Evolutionary conservation across 2,329 filamentous ascomycete species (phyloP), one percentile per base, ranked within the genome.

Genomic region (Colletotrichum trifolii): DNA sequence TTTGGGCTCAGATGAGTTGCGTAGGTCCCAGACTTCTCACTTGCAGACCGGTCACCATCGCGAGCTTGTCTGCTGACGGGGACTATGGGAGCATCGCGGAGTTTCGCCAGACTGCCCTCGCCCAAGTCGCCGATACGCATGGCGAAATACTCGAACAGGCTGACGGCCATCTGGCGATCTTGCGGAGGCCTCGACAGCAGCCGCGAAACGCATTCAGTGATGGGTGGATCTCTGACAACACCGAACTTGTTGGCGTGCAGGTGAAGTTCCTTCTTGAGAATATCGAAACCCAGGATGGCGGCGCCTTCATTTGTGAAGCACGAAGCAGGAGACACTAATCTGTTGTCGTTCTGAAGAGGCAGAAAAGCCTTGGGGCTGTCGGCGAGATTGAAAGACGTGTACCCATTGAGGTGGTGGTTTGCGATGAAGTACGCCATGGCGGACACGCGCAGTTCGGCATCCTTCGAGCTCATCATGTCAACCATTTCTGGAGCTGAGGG

Each of bases 261-360:
- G 66, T 92, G 89, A n/a, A 98, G 83, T 68, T 96, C 92, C 52
- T 81, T 85, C 66, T 87, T 85, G 39, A 99, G 79, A 15, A 97
- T 90, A 34, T 89, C 83, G 72, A 97, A 98, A 0, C 92, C 93
- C 56, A 99, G 83, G 5, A 96, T 82, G 1, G 90, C 84, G 25
- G 92, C 92, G 46, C 86, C 86, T 43, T 90, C 87, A 70, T 98
- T 95, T 1, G 89, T 93, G 73, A 93, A 99, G 73, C 94, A 97
- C 64, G 89, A 86, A 2, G 85, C 87, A 0, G 95, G 94, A 1
- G 85, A 79, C 1, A 93, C 91, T 35, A 97, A 81, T 42, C 82
- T 81, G 60, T 87, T 84, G 4, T 83, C 80, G n/a, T 86, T 85
- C 69, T 94, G 85, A 1, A 96, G 79, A 1, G 94, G 94, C 42